phyloP scores from a whole-genome alignment of 2,329 filamentous ascomycete species.

The Talaromyces sp. region DNA sequence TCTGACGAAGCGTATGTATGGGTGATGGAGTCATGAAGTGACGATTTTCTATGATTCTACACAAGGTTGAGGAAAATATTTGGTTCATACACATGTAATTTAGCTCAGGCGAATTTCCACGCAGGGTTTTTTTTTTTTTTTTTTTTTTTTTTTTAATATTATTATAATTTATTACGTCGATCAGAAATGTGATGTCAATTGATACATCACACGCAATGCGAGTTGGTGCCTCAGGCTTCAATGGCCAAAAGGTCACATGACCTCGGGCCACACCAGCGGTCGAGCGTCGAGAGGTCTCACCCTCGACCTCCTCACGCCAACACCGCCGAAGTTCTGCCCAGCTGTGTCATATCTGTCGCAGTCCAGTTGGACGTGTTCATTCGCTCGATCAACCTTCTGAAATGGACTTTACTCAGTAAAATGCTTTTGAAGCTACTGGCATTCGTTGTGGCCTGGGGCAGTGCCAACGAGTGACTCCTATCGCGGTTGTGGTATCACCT shows the following conservation, averaged over 20 bases:
- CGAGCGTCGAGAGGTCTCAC: neutral
- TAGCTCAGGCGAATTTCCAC: neutral
- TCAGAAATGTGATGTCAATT: too few species aligned
- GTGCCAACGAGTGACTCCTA: neutral
- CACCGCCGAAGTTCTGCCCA: neutral
- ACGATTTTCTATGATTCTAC: neutral
- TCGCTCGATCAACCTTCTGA: too few species aligned
- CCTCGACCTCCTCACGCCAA: neutral
- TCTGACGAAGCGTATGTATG: neutral
- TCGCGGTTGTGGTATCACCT: neutral
- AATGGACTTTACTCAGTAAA: neutral
- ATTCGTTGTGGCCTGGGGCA: neutral
- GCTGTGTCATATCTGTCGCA: neutral
- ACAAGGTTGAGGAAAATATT: neutral
- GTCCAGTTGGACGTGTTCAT: neutral
- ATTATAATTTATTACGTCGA: neutral
- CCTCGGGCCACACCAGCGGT: neutral
- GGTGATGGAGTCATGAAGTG: neutral
- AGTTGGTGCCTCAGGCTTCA: slow-evolving; percentile 1
- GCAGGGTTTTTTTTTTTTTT: neutral
- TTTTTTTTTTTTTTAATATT: neutral
- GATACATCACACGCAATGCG: too few species aligned
- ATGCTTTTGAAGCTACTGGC: neutral
- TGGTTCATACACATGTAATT: neutral
- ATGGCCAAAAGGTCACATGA: neutral